Evolutionary conservation across 164 flowering plant species (phyloP), one percentile per base, ranked within the genome.

Genomic region (Annona cherimola): DNA sequence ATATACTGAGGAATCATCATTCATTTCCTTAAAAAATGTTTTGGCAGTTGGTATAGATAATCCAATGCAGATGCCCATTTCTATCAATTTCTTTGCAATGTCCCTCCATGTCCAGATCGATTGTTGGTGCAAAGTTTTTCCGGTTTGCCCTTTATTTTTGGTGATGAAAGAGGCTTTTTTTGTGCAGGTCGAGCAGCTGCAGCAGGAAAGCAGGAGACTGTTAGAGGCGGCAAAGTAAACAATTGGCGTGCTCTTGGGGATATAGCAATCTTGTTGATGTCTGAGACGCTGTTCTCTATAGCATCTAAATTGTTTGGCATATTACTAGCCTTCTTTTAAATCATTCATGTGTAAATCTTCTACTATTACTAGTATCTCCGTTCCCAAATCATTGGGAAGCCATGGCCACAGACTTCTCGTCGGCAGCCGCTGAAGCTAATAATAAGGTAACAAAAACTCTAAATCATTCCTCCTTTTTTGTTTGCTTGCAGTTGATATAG

Each of bases 181-280:
- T 46, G 55, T 68, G 42, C 69, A 86, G 93, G 80, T 16, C 91
- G 78, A 70, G 89, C 76, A 67, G 83, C 71, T 59, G 80, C 68
- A 19, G 84, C 72, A 42, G 88, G 76, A 1, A 85, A 82, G 73
- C 88, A 80, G 79, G 86, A 86, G 83, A 83, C 80, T 41, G 79
- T 61, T 1, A 85, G 42, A 4, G 88, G 62, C 14, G 69, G 64
- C 0, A 87, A 83, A 5, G 91, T 81, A 43, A 88, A 83, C 66
- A 86, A 83, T 74, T 87, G 98, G 19, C 78, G 79, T 40, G 93
- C 92, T 0, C 84, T 94, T 0, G 94, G 90, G 0, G 97, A 92
- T 73, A 92, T 92, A 11, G 95, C 0, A 95, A 95, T 80, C 64
- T 88, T 2, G 97, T 84, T 0, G 74, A 84, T 35, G 74, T 75